phyloP scores from a whole-genome alignment of 129 eudicot genomes.

The Flaveria robusta region DNA sequence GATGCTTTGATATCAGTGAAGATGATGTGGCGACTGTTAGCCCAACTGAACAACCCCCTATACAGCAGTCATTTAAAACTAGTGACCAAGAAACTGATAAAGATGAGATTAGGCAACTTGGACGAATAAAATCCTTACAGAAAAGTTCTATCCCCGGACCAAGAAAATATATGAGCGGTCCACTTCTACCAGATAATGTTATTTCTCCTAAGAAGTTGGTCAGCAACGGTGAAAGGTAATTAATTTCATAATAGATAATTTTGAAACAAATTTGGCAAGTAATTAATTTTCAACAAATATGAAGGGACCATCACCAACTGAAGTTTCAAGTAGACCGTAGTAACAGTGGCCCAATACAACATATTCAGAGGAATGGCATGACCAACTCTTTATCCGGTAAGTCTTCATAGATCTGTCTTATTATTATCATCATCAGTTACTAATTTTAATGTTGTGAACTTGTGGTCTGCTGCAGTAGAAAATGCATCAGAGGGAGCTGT shows the following conservation, averaged over 20 bases:
- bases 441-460: background rate
- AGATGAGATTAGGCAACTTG: slow-evolving; percentile 35
- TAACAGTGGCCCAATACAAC: slow-evolving; percentile 75
- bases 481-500: slow-evolving; percentile 66
- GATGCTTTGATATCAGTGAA: slow-evolving; percentile 76
- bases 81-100: slow-evolving; percentile 50
- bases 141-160: slow-evolving; percentile 44
- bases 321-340: slow-evolving; percentile 57
- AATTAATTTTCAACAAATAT: slow-evolving; percentile 25
- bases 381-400: slow-evolving; percentile 53
- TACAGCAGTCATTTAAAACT: slow-evolving; percentile 35
- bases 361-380: slow-evolving; percentile 56
- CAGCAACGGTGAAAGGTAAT: slow-evolving; percentile 54
- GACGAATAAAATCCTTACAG: slow-evolving; percentile 41
- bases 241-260: background rate
- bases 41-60: slow-evolving; percentile 45
- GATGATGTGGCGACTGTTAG: slow-evolving; percentile 50
- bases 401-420: background rate
- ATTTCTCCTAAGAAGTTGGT: slow-evolving; percentile 52
- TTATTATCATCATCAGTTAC: background rate
- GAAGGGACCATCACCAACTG: slow-evolving; percentile 60
- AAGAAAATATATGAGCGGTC: slow-evolving; percentile 53
- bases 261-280: slow-evolving; percentile 6
- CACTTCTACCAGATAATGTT: slow-evolving; percentile 60
- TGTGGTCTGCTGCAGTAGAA: slow-evolving; percentile 49